Base-by-base conservation (phyloP, 768 basidiomycete genomes). In the Suillus spraguei region DNA sequence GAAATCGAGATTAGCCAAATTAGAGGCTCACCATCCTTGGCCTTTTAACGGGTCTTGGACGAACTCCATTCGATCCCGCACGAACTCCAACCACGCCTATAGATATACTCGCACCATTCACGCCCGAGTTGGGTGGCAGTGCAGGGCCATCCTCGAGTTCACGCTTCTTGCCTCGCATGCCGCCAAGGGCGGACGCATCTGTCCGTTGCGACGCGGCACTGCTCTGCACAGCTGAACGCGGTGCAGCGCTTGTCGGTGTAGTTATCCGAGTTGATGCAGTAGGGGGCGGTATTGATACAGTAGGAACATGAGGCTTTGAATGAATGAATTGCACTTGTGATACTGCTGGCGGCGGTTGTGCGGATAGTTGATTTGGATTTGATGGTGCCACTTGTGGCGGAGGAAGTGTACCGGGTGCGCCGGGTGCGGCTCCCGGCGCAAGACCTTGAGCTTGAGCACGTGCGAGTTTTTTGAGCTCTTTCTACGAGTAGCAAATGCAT, bases 21-120 rank as follows among this genome's bases (percentile, higher is more conserved):
- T 17, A 81, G 56, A 58, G 24, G 10, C 86, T 69, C 68, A 91
- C 90, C 86, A 90, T 80, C 65, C 88, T 82, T 70, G 86, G 89
- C 76, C 90, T 92, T 82, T 92, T 92, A 49, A 87, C 70, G 24
- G 90, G 90, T 67, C 90, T 80, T 35, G 90, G 89, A 61, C 87
- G 80, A 16, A 81, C 83, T 53, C 81, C 83, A 9, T 79, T 80
- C 42, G 78, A 80, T 20, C 89, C 89, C 11, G 87, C 85, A 68
- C 85, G 85, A 33, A 87, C 82, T 67, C 82, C 82, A 17, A 84
- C 69, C 17, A 82, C 72, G 39, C 69, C 69, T 33, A 75, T 62
- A 14, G 73, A 65, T 16, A 66, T 63, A 39, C 64, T 74, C 20
- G 73, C 73, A 64, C 69, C 71, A n/a, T 70, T 67, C 3, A 65